Conservation (phyloP, 768 basidiomycete genomes). For the Mycena polygramma region DNA sequence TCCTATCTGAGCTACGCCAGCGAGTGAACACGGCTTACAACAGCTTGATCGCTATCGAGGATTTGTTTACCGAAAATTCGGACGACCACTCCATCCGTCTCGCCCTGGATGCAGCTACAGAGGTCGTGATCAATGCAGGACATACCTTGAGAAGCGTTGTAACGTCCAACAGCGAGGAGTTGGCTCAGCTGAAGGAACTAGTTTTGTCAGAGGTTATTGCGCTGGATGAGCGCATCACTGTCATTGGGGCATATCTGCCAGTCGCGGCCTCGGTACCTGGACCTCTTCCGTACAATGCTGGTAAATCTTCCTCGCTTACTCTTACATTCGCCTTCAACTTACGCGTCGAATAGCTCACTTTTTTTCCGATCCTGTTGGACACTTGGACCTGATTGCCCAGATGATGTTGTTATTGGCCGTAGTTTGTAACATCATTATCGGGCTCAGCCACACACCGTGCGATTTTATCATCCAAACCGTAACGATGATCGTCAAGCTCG, state of each 20-base stretch:
- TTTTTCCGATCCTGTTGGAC: too few relatives aligned
- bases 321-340: too few relatives aligned
- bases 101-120: slow-evolving; percentile 25
- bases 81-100: slow-evolving; percentile 26
- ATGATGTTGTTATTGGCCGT: slow-evolving; percentile 26
- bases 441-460: slow-evolving; percentile 24
- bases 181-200: slow-evolving; percentile 17
- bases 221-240: slow-evolving; percentile 28
- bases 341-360: too few relatives aligned
- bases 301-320: slow-evolving; percentile 23
- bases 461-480: slow-evolving; percentile 36
- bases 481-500: slow-evolving; percentile 31
- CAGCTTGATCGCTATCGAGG: slow-evolving; percentile 16
- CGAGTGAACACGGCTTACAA: slow-evolving; percentile 16
- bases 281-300: too few relatives aligned
- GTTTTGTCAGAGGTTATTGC: slow-evolving; percentile 23
- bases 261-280: too few relatives aligned
- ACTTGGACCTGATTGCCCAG: too few relatives aligned
- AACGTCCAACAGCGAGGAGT: slow-evolving; percentile 21
- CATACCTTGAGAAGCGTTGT: slow-evolving; percentile 26
- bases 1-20: too few relatives aligned
- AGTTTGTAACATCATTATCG: slow-evolving; percentile 27
- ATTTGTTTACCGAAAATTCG: slow-evolving; percentile 16
- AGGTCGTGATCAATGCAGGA: slow-evolving; percentile 24
- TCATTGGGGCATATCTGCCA: slow-evolving; percentile 25